Evolutionary conservation across 169 alveolate genomes (phyloP), one percentile per base, ranked within the genome.

Genomic region (Plasmodium reichenowi): DNA sequence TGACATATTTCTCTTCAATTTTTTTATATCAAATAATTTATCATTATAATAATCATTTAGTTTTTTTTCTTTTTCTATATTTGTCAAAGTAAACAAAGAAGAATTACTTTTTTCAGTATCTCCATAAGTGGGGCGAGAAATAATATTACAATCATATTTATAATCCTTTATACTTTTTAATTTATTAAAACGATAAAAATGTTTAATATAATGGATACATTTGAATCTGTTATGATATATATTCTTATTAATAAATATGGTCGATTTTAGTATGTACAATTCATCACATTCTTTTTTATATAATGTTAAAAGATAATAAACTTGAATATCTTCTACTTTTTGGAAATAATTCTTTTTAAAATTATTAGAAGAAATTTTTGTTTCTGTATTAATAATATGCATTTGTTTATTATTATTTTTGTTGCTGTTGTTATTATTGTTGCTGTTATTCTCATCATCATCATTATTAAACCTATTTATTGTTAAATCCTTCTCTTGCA

Each of bases 161-260:
- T 68, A 80, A 63, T 80, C 83, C 45, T 54, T 68, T 22, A 80
- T 48, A 29, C 85, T 32, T 68, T 80, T 80, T n/a, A 59, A 10
- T 29, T 72, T 80, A 24, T 56, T 47, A 56, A 56, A 80, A 29
- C 17, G 17, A 56, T 7, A 20, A 29, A 68, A 68, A n/a, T 13
- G 29, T 20, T 47, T 22, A 17, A 8, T 56, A 56, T 56, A 22
- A 56, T 56, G 17, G 7, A 56, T 12, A 56, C 2, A 56, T 8
- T 17, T 12, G 2, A 38, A 38, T 38, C 47, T 0, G 47, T 38
- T 38, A 38, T 38, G 8, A 56, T 56, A 56, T 22, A 12, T 62
- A 17, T 62, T 15, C 0, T 17, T 62, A 62, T 62, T 62, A 10
- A 62, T 62, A 62, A 62, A 22, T 22, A 20, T 24, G 13, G 10